Percentiles rank a stretch among this genome's conserved stretches.
phyloP scores from a whole-genome alignment of 352 stramenopile species.

The Globisporangium rhizosaccharum region DNA sequence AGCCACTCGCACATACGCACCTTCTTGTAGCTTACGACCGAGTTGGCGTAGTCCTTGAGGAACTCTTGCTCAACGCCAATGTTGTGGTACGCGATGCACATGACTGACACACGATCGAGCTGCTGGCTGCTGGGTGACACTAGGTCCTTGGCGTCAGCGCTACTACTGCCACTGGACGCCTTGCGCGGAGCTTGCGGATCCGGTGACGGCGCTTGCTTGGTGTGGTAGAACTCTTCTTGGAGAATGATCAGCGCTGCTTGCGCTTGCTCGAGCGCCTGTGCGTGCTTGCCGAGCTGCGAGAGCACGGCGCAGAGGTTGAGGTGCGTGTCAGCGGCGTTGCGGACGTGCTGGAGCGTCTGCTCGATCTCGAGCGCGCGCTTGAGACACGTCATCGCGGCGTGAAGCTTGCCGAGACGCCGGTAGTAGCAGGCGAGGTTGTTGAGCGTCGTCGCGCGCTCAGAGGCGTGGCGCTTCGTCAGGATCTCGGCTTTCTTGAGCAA shows the following conservation, averaged over 20 bases:
- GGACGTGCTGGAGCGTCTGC: slow-evolving; percentile 51
- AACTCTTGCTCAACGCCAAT: slow-evolving; percentile 94
- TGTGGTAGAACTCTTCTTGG: slow-evolving; percentile 82
- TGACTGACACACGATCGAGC: slow-evolving; percentile 85
- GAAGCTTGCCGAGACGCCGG: slow-evolving; percentile 80
- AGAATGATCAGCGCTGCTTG: slow-evolving; percentile 86
- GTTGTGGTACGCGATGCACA: slow-evolving; percentile 95
- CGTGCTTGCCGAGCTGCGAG: slow-evolving; percentile 84
- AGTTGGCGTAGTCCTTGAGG: slow-evolving; percentile 84
- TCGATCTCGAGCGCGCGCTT: slow-evolving; percentile 89
- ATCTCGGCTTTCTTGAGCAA: slow-evolving; percentile 93
- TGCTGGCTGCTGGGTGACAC: slow-evolving; percentile 11
- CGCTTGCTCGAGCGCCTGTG: slow-evolving; percentile 80
- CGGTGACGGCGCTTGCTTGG: slow-evolving; percentile 6
- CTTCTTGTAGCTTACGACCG: slow-evolving; percentile 88
- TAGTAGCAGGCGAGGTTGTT: slow-evolving; percentile 95
- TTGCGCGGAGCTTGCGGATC: not conserved
- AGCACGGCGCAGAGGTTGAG: slow-evolving; percentile 92
- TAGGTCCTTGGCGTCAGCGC: not conserved
- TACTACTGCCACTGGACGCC: not conserved
- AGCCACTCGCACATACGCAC: not conserved
- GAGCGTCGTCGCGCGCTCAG: slow-evolving; percentile 84
- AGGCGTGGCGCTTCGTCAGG: slow-evolving; percentile 78
- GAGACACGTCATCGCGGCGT: slow-evolving; percentile 88
- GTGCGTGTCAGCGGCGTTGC: slow-evolving; percentile 89